Evolutionary conservation across 768 basidiomycete genomes (phyloP), one percentile per base, ranked within the genome.

Genomic region (Lactarius psammicola): DNA sequence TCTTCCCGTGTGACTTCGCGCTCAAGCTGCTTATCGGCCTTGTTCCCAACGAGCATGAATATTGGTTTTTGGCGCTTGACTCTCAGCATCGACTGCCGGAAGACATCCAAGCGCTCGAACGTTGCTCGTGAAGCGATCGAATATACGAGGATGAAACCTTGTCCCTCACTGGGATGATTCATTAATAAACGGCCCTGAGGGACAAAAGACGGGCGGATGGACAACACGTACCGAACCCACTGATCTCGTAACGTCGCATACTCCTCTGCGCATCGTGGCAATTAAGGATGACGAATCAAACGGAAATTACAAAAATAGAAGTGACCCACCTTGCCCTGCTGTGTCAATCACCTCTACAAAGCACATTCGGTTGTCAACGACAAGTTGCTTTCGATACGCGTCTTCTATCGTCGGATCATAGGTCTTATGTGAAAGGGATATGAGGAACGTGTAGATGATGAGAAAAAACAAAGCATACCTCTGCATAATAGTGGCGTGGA

Each of bases 321-420:
- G 60, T 42, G 26, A 79, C 86, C 69, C 73, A 95, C 94, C 94
- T 87, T 98, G 95, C 34, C 95, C 95, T 58, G 95, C 95, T 71
- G 95, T 97, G 79, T 98, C 95, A 76, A 98, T 92, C 68, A 98
- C 93, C 77, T 98, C 95, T 70, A 98, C 86, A 76, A 95, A 90
- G 78, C 94, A 95, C 87, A 95, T 95, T 72, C 88, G 85, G 75
- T 94, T 94, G 78, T 96, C 95, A 69, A 97, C 94, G 63, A 95
- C 87, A 71, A 95, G 84, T 75, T 95, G 94, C 77, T 95, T 96
- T 73, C 95, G 85, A 79, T 98, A 97, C 68, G 94, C 94, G 76
- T 97, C 95, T 79, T 98, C 95, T 85, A 98, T 98, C 72, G 95
- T 98, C 64, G 95, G 95, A 80, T 98, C 95, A 77, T 98, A 98